phyloP scores from a whole-genome alignment of 169 alveolate species.

The Plasmodium cynomolgi region DNA sequence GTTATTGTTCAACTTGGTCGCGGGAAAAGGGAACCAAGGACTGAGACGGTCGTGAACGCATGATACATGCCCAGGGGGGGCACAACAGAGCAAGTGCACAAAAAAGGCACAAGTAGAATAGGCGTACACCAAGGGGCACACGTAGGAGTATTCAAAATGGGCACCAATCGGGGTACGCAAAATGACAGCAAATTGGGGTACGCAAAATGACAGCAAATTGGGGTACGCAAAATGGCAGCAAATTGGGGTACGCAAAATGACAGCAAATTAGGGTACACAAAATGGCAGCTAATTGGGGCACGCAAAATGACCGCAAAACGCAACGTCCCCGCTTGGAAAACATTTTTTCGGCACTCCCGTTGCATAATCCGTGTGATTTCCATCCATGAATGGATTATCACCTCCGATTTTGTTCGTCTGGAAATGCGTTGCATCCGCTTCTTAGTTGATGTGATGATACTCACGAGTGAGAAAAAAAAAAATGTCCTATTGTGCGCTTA shows the following conservation, averaged over 20 bases:
- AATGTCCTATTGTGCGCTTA: background rate
- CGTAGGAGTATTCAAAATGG: no score
- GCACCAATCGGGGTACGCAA: no score
- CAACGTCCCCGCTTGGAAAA: background rate
- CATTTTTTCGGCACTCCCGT: background rate
- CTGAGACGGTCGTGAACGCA: background rate
- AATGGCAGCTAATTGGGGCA: no score
- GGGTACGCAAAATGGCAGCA: no score
- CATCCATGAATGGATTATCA: background rate
- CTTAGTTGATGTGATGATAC: background rate
- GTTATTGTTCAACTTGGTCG: background rate
- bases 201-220: no score
- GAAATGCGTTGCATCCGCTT: background rate
- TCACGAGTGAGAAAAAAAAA: background rate
- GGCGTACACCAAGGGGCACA: no score
- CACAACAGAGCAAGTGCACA: background rate
- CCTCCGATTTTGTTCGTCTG: background rate
- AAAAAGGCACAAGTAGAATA: background rate
- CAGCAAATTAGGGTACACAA: no score
- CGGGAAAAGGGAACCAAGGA: background rate
- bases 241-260: no score
- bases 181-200: no score
- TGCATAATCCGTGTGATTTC: background rate
- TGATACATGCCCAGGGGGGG: background rate
- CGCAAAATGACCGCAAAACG: no score